Base-by-base conservation (phyloP, 1,284 basidiomycete species). In the Wallemia hederae region DNA sequence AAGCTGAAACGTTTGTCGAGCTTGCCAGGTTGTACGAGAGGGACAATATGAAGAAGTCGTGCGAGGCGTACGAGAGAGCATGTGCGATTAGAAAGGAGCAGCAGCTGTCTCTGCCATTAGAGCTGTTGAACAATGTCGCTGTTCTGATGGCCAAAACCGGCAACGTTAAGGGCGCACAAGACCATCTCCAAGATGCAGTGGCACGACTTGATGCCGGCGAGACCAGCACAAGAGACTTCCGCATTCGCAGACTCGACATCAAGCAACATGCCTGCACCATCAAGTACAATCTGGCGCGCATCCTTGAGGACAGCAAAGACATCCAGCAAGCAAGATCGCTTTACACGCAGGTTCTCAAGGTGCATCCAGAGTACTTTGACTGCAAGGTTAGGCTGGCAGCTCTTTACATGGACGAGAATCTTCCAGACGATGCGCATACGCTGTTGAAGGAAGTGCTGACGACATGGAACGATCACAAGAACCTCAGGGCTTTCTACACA, bases 331-430 rank as follows among this genome's bases (percentile, higher is more conserved):
- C 89, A 11, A 80, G 77, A 63, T 83, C 83, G 65, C 85, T 85
- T 3, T 94, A 90, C 66, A 79, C 83, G 58, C 86, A 87, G 67
- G 74, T 96, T 3, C 70, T 94, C 27, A 73, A 78, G 19, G 77
- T 83, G 61, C 89, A 96, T 74, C 85, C 88, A 0, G 90, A 94
- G 72, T 94, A 92, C 69, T 78, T 87, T 57, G 90, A 94, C 69
- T 90, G 89, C 64, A 96, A 94, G 73, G 78, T 90, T 39, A 82
- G 90, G 29, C 81, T 85, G 65, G 86, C 88, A 0, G 77, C 83
- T 14, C 81, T 94, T 74, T 75, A 83, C 0, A 73, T 80, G 0
- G 74, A 75, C 26, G 67, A 82, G 25, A 82, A 82, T 59, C 78
- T 80, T 17, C 75, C 80, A 65, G 80, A 82, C 64, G 83, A 86